Evolutionary conservation across 768 basidiomycete species (phyloP), one percentile per base, ranked within the genome.

Genomic region (Amanita subjunquillea): DNA sequence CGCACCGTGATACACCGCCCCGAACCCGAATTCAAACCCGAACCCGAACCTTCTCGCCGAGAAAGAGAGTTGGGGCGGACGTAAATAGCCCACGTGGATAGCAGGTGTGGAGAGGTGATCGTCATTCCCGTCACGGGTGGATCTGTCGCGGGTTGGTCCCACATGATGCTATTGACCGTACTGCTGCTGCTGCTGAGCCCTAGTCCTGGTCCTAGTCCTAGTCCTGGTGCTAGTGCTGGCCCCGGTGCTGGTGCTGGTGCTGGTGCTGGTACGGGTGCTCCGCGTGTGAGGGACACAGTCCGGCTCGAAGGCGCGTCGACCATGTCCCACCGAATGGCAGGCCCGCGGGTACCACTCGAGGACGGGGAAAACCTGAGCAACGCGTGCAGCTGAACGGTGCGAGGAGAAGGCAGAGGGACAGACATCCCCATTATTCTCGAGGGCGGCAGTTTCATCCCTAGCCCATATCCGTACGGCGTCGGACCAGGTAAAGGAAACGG

Each of bases 91-190:
- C 57, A 2, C 58, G 6, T 65, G 61, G 6, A 59, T 52, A 66
- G 69, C 7, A 73, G 58, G 6, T 58, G 54, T 1, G 58, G 56
- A 51, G 65, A 67, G 22, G 55, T 56, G 41, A 75, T 64, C 1
- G 58, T 62, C 62, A 75, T 64, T 36, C 37, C 56, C 20, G 64
- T 54, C 3, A 65, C 51, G 4, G 67, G 65, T 22, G 73, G 72
- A 8, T 61, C 43, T 7, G 69, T 69, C 6, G 69, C 72, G 2
- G 67, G 65, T 37, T 69, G 63, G 12, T 61, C 56, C 37, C 65
- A 58, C 8, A 59, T 51, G 6, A n/a, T 15, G 27, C 23, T 17
- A 17, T 17, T 17, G 17, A 17, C 17, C 1, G 4, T 37, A 13
- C n/a, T n/a, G n/a, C 3, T 39, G 4, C 2, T 39, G 38, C 12